These are phyloP conservation scores for Melampsora abietis-canadensis DNA, from an alignment of 1,284 basidiomycete species.

Conservation along the genomic window DNA sequence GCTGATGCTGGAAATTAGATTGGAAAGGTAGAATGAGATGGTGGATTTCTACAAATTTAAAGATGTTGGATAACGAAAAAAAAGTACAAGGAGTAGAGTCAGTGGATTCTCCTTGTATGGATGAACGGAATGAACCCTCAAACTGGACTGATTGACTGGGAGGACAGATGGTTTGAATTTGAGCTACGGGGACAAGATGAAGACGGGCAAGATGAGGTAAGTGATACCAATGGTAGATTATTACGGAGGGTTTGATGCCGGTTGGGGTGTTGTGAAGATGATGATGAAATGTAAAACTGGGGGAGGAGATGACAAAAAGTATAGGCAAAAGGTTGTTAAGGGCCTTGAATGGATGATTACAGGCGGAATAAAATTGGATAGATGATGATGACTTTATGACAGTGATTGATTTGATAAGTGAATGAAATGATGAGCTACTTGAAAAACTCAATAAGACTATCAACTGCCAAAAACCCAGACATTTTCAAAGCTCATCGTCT, in stretches of 20 bases:
- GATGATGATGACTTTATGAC: not conserved
- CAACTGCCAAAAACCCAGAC: too few species aligned
- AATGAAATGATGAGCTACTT: too few species aligned
- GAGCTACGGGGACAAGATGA: not conserved
- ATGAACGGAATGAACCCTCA: not conserved
- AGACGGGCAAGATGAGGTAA: not conserved
- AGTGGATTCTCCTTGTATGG: not conserved
- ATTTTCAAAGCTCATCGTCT: too few species aligned
- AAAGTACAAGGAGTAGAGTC: not conserved
- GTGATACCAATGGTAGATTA: slow-evolving; percentile 2
- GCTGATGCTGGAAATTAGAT: not conserved
- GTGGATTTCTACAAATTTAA: not conserved
- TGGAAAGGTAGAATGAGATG: not conserved
- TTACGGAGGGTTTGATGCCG: slow-evolving; percentile 9
- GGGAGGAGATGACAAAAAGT: not conserved
- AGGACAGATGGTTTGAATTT: not conserved
- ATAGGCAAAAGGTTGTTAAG: not conserved
- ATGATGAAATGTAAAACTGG: not conserved
- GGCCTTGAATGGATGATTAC: not conserved
- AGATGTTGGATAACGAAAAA: not conserved
- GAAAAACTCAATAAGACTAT: too few species aligned
- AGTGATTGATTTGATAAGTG: too few species aligned
- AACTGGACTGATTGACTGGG: not conserved
- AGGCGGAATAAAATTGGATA: not conserved
- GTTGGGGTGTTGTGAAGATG: slow-evolving; percentile 5